phyloP scores from a whole-genome alignment of 495 filamentous ascomycete species.

The Lentithecium fluviatile region DNA sequence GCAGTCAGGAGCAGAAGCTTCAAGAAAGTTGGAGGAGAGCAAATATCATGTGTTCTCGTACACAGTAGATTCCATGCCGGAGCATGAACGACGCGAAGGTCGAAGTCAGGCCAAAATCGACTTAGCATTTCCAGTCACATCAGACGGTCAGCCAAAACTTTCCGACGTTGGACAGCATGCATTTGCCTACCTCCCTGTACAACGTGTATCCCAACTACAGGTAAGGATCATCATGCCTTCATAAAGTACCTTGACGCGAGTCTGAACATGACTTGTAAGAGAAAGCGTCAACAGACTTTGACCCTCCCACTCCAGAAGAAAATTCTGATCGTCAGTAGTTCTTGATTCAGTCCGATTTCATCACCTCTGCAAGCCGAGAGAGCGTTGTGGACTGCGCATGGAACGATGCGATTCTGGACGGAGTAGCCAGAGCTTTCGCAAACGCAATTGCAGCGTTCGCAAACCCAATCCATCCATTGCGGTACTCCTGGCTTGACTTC shows the following conservation, averaged over 20 bases:
- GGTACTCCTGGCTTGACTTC: conserved; percentile 19
- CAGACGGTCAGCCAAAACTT: neutral
- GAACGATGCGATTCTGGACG: conserved; percentile 11
- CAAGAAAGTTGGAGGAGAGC: too few species aligned
- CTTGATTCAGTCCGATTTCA: conserved; percentile 24
- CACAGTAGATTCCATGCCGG: conserved; percentile 7
- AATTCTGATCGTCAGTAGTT: conserved; percentile 6
- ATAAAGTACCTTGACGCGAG: neutral
- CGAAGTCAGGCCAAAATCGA: neutral
- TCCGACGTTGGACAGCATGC: neutral
- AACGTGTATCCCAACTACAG: neutral
- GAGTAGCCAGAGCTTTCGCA: conserved; percentile 5
- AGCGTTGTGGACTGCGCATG: conserved; percentile 8
- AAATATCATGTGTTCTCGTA: conserved; percentile 4
- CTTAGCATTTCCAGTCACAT: conserved; percentile 4
- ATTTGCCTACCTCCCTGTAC: conserved; percentile 18
- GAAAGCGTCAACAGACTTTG: too few species aligned
- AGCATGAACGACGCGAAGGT: conserved; percentile 6
- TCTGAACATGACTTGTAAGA: too few species aligned
- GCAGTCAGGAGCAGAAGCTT: too few species aligned
- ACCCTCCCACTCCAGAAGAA: too few species aligned
- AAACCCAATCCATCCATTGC: conserved; percentile 4
- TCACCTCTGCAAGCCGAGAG: conserved; percentile 10
- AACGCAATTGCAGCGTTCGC: conserved; percentile 9
- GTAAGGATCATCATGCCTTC: conserved; percentile 15